These are phyloP conservation scores for Brassica rapa DNA, from an alignment of 345 rosid genomes.

Conservation along the genomic window DNA sequence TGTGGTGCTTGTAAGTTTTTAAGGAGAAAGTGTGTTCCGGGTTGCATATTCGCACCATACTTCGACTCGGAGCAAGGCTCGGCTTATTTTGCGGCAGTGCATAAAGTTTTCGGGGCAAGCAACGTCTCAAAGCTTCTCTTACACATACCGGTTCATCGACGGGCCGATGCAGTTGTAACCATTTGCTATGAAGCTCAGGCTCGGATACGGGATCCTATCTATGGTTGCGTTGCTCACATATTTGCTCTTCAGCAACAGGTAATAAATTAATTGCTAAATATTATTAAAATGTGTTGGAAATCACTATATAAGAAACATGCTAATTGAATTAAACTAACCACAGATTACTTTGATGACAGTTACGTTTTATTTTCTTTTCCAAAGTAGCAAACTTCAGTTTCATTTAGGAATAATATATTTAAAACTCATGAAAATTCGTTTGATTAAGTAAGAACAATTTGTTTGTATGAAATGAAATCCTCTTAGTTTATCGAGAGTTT, in stretches of 20 bases:
- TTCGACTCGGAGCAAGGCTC: slow-evolving; percentile 89
- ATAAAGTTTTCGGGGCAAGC: slow-evolving; percentile 88
- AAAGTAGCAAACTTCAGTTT: slow-evolving; percentile 34
- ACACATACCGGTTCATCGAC: slow-evolving; percentile 59
- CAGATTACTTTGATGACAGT: slow-evolving; percentile 21
- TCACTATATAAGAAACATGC: slow-evolving; percentile 27
- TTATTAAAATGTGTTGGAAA: slow-evolving; percentile 22
- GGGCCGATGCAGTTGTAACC: slow-evolving; percentile 76
- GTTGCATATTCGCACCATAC: slow-evolving; percentile 83
- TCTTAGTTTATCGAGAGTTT: slow-evolving; percentile 10
- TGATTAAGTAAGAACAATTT: background rate
- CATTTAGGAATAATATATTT: background rate
- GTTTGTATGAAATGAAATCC: slow-evolving; percentile 15
- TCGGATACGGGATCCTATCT: slow-evolving; percentile 73
- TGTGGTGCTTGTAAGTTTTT: slow-evolving; percentile 93
- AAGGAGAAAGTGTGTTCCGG: slow-evolving; percentile 74
- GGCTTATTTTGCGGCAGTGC: slow-evolving; percentile 84
- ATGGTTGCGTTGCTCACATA: slow-evolving; percentile 83
- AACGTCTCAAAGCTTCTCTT: slow-evolving; percentile 86
- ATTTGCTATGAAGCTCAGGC: slow-evolving; percentile 83
- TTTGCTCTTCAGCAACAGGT: slow-evolving; percentile 88
- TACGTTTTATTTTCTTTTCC: slow-evolving; percentile 37
- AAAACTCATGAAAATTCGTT: background rate
- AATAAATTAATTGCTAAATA: background rate
- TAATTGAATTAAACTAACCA: slow-evolving; percentile 3